phyloP scores from a whole-genome alignment of 2,329 filamentous ascomycete species.

The Diplodia seriata region DNA sequence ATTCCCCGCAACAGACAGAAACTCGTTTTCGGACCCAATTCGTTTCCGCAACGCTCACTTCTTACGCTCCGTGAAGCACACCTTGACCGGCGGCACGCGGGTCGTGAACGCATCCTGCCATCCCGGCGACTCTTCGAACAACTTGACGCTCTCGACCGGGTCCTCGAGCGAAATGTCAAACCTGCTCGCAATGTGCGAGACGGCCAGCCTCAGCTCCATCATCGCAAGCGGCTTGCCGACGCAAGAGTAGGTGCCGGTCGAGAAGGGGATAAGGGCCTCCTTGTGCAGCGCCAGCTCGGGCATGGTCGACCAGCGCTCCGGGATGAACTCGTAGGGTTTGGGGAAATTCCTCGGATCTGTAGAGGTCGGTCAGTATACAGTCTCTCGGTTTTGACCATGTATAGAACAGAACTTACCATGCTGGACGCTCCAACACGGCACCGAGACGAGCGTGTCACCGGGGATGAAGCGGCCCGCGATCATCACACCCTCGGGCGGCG shows the following conservation, averaged over 20 bases:
- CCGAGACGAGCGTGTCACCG: conserved; percentile 41
- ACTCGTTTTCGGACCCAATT: background rate
- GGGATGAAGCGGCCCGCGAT: conserved; percentile 47
- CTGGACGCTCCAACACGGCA: conserved; percentile 42
- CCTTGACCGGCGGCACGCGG: conserved; percentile 5
- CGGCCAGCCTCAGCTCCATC: conserved; percentile 68
- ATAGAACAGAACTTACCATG: conserved; percentile 35
- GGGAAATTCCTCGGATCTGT: conserved; percentile 15
- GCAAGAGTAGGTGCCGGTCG: conserved; percentile 71
- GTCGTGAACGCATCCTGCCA: conserved; percentile 7
- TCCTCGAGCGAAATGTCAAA: conserved; percentile 59
- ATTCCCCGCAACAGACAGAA: background rate
- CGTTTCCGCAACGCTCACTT: background rate
- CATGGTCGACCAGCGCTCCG: conserved; percentile 46
- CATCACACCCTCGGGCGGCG: conserved; percentile 46
- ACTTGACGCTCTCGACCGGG: conserved; percentile 7
- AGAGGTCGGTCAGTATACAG: background rate
- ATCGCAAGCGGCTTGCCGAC: conserved; percentile 75
- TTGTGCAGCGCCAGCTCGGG: conserved; percentile 41
- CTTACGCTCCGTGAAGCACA: background rate
- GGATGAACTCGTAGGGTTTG: conserved; percentile 40
- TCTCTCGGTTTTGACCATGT: too few species aligned
- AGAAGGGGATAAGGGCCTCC: conserved; percentile 44
- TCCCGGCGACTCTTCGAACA: conserved; percentile 1
- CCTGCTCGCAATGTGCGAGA: conserved; percentile 67